A percentile compares a stretch with the other conserved stretches of the same genome.
These are phyloP conservation scores for Elsinoe ampelina DNA, from an alignment of 2,329 filamentous ascomycete genomes.

Conservation along the genomic window DNA sequence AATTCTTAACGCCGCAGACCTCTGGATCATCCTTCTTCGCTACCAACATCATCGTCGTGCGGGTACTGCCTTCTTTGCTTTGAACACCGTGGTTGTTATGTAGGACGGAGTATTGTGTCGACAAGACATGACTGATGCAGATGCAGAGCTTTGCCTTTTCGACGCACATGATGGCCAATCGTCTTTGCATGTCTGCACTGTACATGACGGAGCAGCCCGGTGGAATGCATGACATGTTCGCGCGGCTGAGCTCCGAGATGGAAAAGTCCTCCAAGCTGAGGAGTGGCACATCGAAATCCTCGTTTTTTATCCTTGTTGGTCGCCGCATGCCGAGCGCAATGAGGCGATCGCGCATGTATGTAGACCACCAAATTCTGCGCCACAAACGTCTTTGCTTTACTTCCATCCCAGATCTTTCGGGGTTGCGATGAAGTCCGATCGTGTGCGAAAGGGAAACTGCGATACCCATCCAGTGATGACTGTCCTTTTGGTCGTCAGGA, in stretches of 20 bases:
- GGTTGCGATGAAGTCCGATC: slow-evolving; percentile 84
- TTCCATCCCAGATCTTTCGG: slow-evolving; percentile 66
- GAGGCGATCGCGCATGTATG: slow-evolving; percentile 87
- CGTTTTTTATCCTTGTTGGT: slow-evolving; percentile 83
- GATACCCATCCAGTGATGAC: slow-evolving; percentile 98
- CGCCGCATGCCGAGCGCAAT: slow-evolving; percentile 90
- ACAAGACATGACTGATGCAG: slow-evolving; percentile 80
- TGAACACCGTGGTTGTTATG: slow-evolving; percentile 66
- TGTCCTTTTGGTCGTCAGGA: slow-evolving; percentile 93
- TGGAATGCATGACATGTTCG: slow-evolving; percentile 59
- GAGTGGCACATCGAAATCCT: slow-evolving; percentile 92
- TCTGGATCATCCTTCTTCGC: slow-evolving; percentile 83
- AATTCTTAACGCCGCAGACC: slow-evolving; percentile 65
- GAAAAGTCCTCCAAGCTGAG: slow-evolving; percentile 78
- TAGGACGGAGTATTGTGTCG: slow-evolving; percentile 84
- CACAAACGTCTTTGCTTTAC: slow-evolving; percentile 67
- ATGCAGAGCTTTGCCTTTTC: slow-evolving; percentile 84
- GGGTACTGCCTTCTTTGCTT: slow-evolving; percentile 60
- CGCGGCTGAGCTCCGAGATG: slow-evolving; percentile 52
- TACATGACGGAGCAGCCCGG: slow-evolving; percentile 61
- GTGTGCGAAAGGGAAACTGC: slow-evolving; percentile 88
- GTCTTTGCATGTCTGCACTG: slow-evolving; percentile 62
- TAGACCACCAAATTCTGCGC: slow-evolving; percentile 98
- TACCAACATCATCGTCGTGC: slow-evolving; percentile 75
- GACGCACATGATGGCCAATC: slow-evolving; percentile 81